A percentile compares a stretch with the other conserved stretches of the same genome.
Evolutionary conservation across 441 rosid species (phyloP).

Genomic region (Pelargonium myrrhifolium): DNA sequence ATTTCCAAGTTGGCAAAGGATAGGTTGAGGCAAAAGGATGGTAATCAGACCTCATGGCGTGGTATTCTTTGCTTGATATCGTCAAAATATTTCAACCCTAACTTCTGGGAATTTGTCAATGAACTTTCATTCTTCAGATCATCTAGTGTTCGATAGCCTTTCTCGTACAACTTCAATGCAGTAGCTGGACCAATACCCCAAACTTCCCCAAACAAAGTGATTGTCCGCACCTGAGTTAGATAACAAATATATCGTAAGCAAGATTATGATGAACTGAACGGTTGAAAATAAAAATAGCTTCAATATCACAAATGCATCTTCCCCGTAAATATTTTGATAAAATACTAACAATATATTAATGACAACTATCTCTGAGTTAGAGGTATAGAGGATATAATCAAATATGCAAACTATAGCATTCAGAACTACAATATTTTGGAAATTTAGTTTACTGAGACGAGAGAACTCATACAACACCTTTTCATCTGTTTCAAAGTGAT

Average conservation of each 20-base stretch:
- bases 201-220: slow-evolving; percentile 80
- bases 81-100: slow-evolving; percentile 83
- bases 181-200: slow-evolving; percentile 99
- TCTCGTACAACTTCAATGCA: slow-evolving; percentile 81
- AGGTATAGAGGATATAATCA: not conserved
- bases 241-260: slow-evolving; percentile 11
- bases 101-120: slow-evolving; percentile 65
- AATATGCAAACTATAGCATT: not conserved
- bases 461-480: slow-evolving; percentile 47
- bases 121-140: slow-evolving; percentile 76
- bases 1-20: slow-evolving; percentile 7
- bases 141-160: slow-evolving; percentile 70
- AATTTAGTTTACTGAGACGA: not conserved
- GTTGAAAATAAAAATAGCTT: not conserved
- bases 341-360: not conserved
- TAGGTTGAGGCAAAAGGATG: slow-evolving; percentile 17
- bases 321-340: not conserved
- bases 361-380: not conserved
- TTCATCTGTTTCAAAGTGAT: slow-evolving; percentile 89
- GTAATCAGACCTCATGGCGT: slow-evolving; percentile 59
- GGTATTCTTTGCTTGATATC: slow-evolving; percentile 80
- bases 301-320: not conserved
- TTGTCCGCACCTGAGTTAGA: slow-evolving; percentile 59
- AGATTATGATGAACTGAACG: not conserved
- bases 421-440: not conserved